Evolutionary conservation across 2,329 filamentous ascomycete genomes (phyloP).

Genomic region (Blastomyces emzantsi): DNA sequence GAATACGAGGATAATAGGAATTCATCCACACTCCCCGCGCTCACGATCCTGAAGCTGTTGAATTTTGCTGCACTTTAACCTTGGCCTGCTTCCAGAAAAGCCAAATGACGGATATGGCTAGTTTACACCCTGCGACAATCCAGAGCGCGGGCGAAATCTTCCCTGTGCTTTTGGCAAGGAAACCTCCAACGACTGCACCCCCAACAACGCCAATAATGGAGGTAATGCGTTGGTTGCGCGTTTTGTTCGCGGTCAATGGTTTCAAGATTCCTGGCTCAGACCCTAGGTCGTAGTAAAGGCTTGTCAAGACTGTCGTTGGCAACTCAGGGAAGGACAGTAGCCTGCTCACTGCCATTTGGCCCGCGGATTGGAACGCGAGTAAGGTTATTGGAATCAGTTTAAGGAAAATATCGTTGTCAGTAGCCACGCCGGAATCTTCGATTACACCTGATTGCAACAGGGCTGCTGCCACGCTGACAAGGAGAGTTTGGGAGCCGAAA

Average conservation of each 20-base stretch:
- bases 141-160: constrained; percentile 39
- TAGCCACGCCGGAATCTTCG: constrained; percentile 22
- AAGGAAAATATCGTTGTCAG: constrained; percentile 23
- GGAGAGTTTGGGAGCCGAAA: constrained; percentile 33
- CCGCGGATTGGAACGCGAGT: constrained; percentile 39
- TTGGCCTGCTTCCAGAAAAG: constrained; percentile 27
- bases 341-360: constrained; percentile 36
- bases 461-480: constrained; percentile 34
- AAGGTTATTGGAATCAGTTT: constrained; percentile 37
- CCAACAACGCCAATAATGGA: constrained; percentile 32
- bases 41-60: neutral
- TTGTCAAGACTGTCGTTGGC: constrained; percentile 40
- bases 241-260: constrained; percentile 31
- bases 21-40: no score
- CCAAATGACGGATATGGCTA: constrained; percentile 30
- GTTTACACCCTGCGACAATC: constrained; percentile 36
- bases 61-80: neutral
- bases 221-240: constrained; percentile 31
- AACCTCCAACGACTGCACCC: constrained; percentile 36
- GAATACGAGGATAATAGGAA: neutral
- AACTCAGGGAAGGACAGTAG: constrained; percentile 37
- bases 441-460: constrained; percentile 34
- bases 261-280: constrained; percentile 32
- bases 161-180: constrained; percentile 34
- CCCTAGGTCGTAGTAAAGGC: constrained; percentile 39